Base-by-base conservation (phyloP, 2,329 filamentous ascomycete genomes). In the Clonostachys chloroleuca region DNA sequence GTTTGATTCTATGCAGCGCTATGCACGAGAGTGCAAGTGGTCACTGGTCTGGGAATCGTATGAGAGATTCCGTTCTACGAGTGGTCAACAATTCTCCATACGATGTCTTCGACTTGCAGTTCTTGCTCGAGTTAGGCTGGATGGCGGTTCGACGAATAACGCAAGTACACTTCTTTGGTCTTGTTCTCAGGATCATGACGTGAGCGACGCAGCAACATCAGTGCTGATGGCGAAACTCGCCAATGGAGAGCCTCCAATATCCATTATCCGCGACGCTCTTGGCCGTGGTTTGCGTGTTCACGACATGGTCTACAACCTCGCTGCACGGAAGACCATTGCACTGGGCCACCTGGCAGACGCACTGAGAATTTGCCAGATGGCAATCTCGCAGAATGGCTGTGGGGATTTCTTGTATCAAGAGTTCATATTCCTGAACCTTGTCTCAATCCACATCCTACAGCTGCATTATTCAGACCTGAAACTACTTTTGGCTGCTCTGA, bases 91-190 rank as follows among this genome's bases (percentile, higher is more conserved):
- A 30, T 63, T 64, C 49, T 70, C 66, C 30, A 54, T 56, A 4
- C 63, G 67, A 20, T 75, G 70, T 46, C 62, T 80, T 13, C 68
- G 70, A n/a, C 60, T 78, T 6, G 75, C 72, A 9, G 68, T 80
- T 9, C 54, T 67, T 10, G 73, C 74, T 3, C 62, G 67, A 13
- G 54, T 79, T 44, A 59, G 58, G 14, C 42, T 56, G 14, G 57
- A 66, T 36, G 57, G 56, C 5, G 48, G 56, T 4, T 54, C 59
- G 40, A 49, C 64, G 43, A 48, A 55, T 42, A 42, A 55, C 17
- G 73, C 75, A 2, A 58, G 66, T 16, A 53, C 52, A 1, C 58
- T 80, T 14, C 64, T 81, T 6, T 55, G 56, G 33, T 71, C 73
- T 1, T 62, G 71, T 35, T 45, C 51, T 2, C 55, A 63, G 12